A percentile compares a stretch with the other conserved stretches of the same genome.
phyloP scores from a whole-genome alignment of 352 stramenopile genomes.

The Globisporangium paddicum region DNA sequence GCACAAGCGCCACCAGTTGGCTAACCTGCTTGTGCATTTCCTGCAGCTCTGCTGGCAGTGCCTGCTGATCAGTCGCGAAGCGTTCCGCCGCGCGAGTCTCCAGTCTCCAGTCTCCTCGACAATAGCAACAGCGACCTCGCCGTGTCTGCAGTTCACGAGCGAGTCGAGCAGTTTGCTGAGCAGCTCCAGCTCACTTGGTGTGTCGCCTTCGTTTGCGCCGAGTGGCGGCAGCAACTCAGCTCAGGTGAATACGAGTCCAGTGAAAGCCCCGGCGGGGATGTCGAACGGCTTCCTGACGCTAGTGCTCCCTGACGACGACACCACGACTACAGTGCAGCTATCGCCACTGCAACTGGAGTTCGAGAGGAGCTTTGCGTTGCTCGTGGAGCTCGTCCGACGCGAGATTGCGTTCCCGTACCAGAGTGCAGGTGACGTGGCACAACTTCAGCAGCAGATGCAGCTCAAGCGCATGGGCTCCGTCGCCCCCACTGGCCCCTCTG shows the following conservation, averaged over 20 bases:
- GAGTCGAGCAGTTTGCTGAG: slow-evolving; percentile 1
- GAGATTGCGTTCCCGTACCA: slow-evolving; percentile 32
- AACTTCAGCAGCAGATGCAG: slow-evolving; percentile 29
- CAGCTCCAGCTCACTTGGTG: not conserved
- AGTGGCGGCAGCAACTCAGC: not conserved
- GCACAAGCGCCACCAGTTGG: slow-evolving; percentile 39
- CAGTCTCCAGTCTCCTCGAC: not conserved
- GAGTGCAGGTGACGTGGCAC: slow-evolving; percentile 16
- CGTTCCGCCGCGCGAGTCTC: slow-evolving; percentile 32
- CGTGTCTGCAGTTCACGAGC: not conserved
- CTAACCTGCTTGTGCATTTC: slow-evolving; percentile 55
- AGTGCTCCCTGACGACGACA: not conserved
- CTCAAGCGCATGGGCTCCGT: slow-evolving; percentile 8
- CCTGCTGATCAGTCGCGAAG: slow-evolving; percentile 54
- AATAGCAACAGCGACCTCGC: not conserved
- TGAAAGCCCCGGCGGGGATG: not conserved
- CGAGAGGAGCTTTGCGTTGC: slow-evolving; percentile 52
- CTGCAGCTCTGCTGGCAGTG: slow-evolving; percentile 47
- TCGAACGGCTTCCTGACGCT: not conserved
- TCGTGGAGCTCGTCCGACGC: slow-evolving; percentile 37
- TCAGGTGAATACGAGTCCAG: not conserved
- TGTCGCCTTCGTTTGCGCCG: not conserved
- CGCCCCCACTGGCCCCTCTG: not conserved
- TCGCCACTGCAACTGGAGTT: slow-evolving; percentile 71
- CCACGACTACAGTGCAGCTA: slow-evolving; percentile 5